A percentile compares a stretch with the other conserved stretches of the same genome.
Conservation (phyloP, 768 basidiomycete genomes). For the Leucocoprinus leucothites region DNA sequence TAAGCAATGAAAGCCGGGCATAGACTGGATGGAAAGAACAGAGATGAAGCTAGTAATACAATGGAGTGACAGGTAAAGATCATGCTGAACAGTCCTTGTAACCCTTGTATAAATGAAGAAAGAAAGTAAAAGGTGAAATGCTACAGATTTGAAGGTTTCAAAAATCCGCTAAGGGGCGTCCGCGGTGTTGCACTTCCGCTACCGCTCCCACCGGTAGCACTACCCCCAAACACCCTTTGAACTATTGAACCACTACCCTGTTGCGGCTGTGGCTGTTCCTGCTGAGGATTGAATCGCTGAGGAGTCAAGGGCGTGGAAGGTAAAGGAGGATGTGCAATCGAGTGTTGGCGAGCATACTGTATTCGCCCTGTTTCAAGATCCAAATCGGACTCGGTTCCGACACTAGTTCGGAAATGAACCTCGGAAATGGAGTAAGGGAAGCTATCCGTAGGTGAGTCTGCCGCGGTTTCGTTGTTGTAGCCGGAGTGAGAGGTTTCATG, state of each 20-base stretch:
- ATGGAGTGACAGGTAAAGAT: background rate
- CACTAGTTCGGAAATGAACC: constrained; percentile 44
- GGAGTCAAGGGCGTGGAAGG: constrained; percentile 9
- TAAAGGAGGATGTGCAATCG: constrained; percentile 2
- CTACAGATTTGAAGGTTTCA: too few species aligned
- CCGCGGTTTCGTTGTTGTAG: constrained; percentile 18
- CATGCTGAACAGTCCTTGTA: background rate
- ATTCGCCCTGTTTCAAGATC: constrained; percentile 1
- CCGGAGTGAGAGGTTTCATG: constrained; percentile 8
- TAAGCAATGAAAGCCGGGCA: too few species aligned
- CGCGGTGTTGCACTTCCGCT: constrained; percentile 4
- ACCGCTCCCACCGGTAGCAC: too few species aligned
- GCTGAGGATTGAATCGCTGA: constrained; percentile 10
- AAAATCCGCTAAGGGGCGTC: constrained; percentile 1
- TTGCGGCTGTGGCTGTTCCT: background rate
- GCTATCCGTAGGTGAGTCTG: constrained; percentile 54
- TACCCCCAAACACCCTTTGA: constrained; percentile 9
- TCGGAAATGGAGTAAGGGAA: constrained; percentile 55
- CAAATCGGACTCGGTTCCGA: constrained; percentile 19
- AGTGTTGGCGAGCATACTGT: constrained; percentile 2
- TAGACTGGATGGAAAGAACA: background rate
- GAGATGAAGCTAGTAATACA: constrained; percentile 5
- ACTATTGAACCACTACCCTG: constrained; percentile 1
- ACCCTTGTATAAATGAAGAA: background rate
- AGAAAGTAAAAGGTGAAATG: background rate